Evolutionary conservation across 2,329 filamentous ascomycete species (phyloP).

Genomic region (Eutypa lata): DNA sequence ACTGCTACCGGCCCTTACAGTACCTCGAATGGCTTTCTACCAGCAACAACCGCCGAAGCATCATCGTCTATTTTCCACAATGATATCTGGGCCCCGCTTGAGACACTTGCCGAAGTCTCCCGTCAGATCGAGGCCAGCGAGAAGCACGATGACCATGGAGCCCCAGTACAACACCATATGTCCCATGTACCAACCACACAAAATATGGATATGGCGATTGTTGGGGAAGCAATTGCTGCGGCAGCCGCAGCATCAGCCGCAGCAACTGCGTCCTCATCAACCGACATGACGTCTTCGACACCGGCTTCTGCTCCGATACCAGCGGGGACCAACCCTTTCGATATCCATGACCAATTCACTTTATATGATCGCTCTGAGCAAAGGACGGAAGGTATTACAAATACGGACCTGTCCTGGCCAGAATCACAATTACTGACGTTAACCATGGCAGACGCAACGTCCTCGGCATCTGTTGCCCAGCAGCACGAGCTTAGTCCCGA

Average conservation of each 20-base stretch:
- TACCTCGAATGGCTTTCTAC: constrained; percentile 2
- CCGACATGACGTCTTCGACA: constrained; percentile 20
- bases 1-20: constrained; percentile 7
- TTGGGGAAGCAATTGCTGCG: background rate
- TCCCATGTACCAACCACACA: constrained; percentile 7
- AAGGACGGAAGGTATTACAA: constrained; percentile 36
- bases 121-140: constrained; percentile 69
- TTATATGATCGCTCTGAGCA: constrained; percentile 41
- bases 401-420: background rate
- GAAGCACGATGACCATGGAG: constrained; percentile 51
- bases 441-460: constrained; percentile 9
- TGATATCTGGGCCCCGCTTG: constrained; percentile 74
- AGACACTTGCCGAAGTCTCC: constrained; percentile 85
- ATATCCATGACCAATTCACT: constrained; percentile 58
- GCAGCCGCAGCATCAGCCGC: background rate
- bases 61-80: constrained; percentile 39
- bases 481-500: constrained; percentile 40
- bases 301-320: constrained; percentile 15
- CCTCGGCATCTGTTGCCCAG: constrained; percentile 9
- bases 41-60: constrained; percentile 14
- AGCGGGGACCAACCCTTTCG: constrained; percentile 33
- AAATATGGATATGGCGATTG: constrained; percentile 3
- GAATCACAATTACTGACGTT: constrained; percentile 13
- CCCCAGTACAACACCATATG: constrained; percentile 1
- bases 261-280: constrained; percentile 3